Conservation (phyloP, 225 moss, liverwort and hornwort genomes). For the Sphagnum tenellum region DNA sequence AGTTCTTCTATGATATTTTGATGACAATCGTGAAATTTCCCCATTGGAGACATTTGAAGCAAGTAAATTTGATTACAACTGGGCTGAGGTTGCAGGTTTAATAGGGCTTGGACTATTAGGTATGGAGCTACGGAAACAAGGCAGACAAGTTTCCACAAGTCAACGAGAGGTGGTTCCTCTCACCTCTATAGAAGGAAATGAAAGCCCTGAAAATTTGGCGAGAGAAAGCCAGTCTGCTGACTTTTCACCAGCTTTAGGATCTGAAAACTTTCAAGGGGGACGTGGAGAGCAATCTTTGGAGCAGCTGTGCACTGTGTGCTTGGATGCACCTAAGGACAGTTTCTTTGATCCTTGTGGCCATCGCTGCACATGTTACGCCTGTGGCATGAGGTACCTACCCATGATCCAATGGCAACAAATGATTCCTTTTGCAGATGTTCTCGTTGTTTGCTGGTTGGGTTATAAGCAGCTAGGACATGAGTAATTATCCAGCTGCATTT, state of each 20-base stretch:
- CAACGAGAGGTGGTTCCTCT: slow-evolving; percentile 40
- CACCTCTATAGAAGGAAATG: slow-evolving; percentile 12
- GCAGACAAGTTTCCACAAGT: slow-evolving; percentile 17
- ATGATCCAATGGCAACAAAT: background rate
- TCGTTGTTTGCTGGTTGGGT: background rate
- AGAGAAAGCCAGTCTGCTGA: slow-evolving; percentile 18
- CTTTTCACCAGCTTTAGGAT: slow-evolving; percentile 21
- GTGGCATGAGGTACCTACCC: slow-evolving; percentile 49
- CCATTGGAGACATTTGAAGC: background rate
- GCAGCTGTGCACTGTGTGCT: slow-evolving; percentile 68
- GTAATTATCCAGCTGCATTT: background rate
- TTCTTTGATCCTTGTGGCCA: slow-evolving; percentile 92
- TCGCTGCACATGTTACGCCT: slow-evolving; percentile 70
- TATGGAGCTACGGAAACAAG: slow-evolving; percentile 29
- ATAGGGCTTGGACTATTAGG: slow-evolving; percentile 35
- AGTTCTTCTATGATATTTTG: background rate
- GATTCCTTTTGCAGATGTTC: slow-evolving; percentile 3
- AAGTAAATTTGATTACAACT: background rate
- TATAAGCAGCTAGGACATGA: background rate
- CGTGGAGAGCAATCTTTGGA: slow-evolving; percentile 25
- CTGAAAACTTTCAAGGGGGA: slow-evolving; percentile 9
- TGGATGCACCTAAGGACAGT: slow-evolving; percentile 69
- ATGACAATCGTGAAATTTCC: background rate
- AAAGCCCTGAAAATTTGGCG: background rate
- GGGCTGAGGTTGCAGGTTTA: slow-evolving; percentile 24